Evolutionary conservation across 148 eudicot species (phyloP).

Genomic region (Vaccinium vitisidaea): DNA sequence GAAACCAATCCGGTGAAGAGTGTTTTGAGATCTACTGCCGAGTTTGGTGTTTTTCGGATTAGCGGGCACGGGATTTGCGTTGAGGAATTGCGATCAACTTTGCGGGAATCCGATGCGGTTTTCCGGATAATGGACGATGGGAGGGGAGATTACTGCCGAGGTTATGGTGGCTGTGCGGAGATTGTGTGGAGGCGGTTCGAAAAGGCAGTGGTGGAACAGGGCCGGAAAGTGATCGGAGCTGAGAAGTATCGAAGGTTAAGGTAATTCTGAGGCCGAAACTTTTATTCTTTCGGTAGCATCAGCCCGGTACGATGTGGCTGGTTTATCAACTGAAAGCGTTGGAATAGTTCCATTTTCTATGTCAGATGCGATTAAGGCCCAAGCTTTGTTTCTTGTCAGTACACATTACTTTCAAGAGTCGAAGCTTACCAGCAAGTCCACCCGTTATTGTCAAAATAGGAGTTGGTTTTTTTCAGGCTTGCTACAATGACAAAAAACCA

Average conservation of each 20-base stretch:
- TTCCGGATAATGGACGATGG: slow-evolving; percentile 47
- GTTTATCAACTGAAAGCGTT: neutral
- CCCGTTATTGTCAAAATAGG: too few relatives aligned
- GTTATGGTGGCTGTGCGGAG: slow-evolving; percentile 51
- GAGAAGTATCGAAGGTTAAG: slow-evolving; percentile 56
- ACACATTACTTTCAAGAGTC: too few relatives aligned
- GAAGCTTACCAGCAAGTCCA: too few relatives aligned
- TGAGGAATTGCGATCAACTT: slow-evolving; percentile 42
- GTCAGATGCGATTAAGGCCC: neutral
- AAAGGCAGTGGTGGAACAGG: slow-evolving; percentile 45
- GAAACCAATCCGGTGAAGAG: slow-evolving; percentile 46
- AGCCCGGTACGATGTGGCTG: neutral
- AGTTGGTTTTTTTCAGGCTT: too few relatives aligned
- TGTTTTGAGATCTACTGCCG: slow-evolving; percentile 42
- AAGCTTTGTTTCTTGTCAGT: neutral
- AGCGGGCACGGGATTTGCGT: slow-evolving; percentile 51
- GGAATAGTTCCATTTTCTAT: neutral
- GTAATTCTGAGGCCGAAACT: slow-evolving; percentile 21
- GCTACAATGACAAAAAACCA: too few relatives aligned
- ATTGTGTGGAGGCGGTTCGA: slow-evolving; percentile 60
- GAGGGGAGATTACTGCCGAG: slow-evolving; percentile 19
- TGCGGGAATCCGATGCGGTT: slow-evolving; percentile 45
- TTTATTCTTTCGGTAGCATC: neutral
- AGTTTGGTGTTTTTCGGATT: slow-evolving; percentile 59
- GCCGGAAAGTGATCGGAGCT: slow-evolving; percentile 47